A percentile compares a stretch with the other conserved stretches of the same genome.
phyloP scores from a whole-genome alignment of 2,329 filamentous ascomycete genomes.

The Sporothrix brasiliensis region DNA sequence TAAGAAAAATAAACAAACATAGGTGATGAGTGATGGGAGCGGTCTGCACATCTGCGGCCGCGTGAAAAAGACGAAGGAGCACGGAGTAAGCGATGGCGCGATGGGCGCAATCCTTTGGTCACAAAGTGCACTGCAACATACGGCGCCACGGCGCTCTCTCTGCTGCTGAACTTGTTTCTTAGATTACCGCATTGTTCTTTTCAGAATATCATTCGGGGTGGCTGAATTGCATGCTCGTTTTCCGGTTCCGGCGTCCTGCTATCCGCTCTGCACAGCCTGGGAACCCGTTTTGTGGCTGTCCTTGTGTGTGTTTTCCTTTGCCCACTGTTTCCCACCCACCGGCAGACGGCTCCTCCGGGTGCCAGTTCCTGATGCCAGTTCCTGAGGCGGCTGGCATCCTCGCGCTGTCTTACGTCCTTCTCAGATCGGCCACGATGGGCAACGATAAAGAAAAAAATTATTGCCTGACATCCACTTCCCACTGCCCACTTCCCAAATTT shows the following conservation, averaged over 20 bases:
- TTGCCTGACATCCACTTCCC: background rate
- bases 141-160: background rate
- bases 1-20: no score
- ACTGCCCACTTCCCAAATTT: background rate
- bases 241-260: background rate
- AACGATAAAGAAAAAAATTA: no score
- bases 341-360: constrained; percentile 15
- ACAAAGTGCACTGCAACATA: background rate
- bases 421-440: no score
- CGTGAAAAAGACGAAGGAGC: background rate
- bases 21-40: background rate
- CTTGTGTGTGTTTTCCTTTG: background rate
- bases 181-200: background rate
- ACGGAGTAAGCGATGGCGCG: constrained; percentile 8
- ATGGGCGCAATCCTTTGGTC: constrained; percentile 13
- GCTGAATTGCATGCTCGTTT: background rate
- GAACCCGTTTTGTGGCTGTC: background rate
- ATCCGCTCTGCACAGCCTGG: background rate
- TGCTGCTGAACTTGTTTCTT: background rate
- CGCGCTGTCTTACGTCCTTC: background rate
- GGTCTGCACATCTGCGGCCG: background rate
- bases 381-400: constrained; percentile 5
- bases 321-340: background rate
- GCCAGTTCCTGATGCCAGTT: background rate
- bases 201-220: background rate